Conservation (phyloP, 2,329 filamentous ascomycete species). For the Talaromyces verruculosus region DNA sequence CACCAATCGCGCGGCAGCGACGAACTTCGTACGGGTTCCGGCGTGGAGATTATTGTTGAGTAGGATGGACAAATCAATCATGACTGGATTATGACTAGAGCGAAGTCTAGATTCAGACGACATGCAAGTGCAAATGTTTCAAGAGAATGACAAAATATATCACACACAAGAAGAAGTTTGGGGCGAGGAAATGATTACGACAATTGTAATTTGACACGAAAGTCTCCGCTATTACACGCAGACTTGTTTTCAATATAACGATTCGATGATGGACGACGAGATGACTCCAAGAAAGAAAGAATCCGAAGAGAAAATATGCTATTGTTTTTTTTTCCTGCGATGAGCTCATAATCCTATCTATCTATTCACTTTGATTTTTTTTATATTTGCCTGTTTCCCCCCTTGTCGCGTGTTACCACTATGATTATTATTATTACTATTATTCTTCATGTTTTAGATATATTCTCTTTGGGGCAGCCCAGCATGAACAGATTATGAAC, state of each 20-base stretch:
- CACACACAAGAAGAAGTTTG: constrained; percentile 5
- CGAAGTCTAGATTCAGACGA: constrained; percentile 6
- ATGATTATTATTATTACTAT: constrained; percentile 13
- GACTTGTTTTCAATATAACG: constrained; percentile 32
- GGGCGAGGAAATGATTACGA: constrained; percentile 39
- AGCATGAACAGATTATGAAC: constrained; percentile 22
- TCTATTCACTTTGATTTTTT: constrained; percentile 19
- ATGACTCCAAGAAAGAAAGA: constrained; percentile 41
- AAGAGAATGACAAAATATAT: constrained; percentile 17
- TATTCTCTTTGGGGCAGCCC: constrained; percentile 22
- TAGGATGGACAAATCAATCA: constrained; percentile 34
- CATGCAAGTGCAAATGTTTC: constrained; percentile 11
- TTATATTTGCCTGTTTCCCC: not conserved
- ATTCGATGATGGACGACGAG: constrained; percentile 52
- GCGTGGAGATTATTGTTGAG: constrained; percentile 65
- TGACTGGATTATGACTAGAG: constrained; percentile 6
- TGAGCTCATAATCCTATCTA: constrained; percentile 20
- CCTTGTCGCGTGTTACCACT: constrained; percentile 4
- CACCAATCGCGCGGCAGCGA: constrained; percentile 63
- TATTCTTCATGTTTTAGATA: constrained; percentile 18
- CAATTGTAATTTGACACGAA: constrained; percentile 20
- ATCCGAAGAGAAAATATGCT: constrained; percentile 33
- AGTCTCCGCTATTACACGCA: constrained; percentile 7
- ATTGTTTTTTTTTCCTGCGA: constrained; percentile 16
- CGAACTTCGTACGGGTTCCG: constrained; percentile 60